Conservation (phyloP, 805 yeast species). For the Tanozyma kutaoensis region DNA sequence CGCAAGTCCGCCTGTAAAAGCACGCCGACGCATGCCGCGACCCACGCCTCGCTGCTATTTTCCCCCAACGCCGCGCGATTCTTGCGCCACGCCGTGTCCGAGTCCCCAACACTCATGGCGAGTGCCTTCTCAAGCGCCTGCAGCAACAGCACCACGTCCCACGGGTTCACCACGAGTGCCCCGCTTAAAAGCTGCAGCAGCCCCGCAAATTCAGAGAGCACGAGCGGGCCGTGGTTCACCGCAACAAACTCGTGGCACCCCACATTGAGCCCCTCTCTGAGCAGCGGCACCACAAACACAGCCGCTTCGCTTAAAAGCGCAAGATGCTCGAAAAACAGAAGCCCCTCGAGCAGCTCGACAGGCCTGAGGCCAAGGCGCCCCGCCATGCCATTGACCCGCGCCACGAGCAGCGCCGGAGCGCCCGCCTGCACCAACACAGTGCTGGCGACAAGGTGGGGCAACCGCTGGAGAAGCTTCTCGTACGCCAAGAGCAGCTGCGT, state of each 20-base stretch:
- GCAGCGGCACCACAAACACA: conserved; percentile 72
- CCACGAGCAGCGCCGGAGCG: conserved; percentile 53
- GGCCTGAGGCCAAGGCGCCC: conserved; percentile 59
- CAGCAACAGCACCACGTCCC: conserved; percentile 65
- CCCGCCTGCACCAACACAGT: conserved; percentile 80
- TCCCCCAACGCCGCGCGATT: too few species aligned
- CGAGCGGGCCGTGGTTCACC: conserved; percentile 63
- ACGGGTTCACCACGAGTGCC: conserved; percentile 76
- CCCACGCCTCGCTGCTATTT: too few species aligned
- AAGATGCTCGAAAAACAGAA: conserved; percentile 78
- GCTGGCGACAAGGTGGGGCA: conserved; percentile 58
- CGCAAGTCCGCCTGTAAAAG: too few species aligned
- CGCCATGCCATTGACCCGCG: conserved; percentile 70
- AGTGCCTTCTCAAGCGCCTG: conserved; percentile 52
- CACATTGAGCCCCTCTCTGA: conserved; percentile 94
- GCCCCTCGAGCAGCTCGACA: conserved; percentile 76
- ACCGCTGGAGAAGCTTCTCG: conserved; percentile 56
- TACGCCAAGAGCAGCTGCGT: conserved; percentile 80
- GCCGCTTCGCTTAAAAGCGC: conserved; percentile 83
- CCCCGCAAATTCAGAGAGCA: conserved; percentile 90
- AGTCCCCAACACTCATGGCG: conserved; percentile 49
- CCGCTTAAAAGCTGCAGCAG: conserved; percentile 74
- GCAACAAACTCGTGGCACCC: conserved; percentile 87
- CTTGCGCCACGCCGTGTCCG: conserved; percentile 53
- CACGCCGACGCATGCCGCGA: too few species aligned